Base-by-base conservation (phyloP, 1,284 basidiomycete genomes). In the Jaminaea rosea region DNA sequence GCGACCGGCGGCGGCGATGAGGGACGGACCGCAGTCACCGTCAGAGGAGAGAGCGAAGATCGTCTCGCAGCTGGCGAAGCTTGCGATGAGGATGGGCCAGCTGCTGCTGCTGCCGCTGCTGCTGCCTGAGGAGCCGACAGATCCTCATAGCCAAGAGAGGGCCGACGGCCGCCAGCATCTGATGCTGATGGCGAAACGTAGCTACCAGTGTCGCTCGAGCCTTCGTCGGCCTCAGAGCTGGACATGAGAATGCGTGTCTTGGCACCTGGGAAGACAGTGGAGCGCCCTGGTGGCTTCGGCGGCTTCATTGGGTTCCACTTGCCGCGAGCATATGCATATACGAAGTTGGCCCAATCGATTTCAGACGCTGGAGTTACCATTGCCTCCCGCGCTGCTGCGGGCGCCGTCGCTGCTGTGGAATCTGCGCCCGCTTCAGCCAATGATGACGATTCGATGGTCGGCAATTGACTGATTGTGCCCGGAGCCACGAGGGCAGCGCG, bases 261-360 rank as follows among this genome's bases (percentile, higher is more conserved):
- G 19, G 29, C 27, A n/a, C 44, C 52, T 21, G 47, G 47, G 2
- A 34, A 15, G 24, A 27, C 34, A 32, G 15, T 24, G 28, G 11
- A 9, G 24, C 49, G 4, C 32, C 64, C 60, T 13, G 67, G 67
- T 4, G 67, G 67, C 34, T 67, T 58, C 9, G 67, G 67, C 9
- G 59, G 53, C n/a, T 59, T 49, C 11, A 55, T 50, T 0, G 67
- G 67, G 45, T 69, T 61, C 67, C 67, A 69, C 17, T 59, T 54
- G 7, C 67, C 67, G 23, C 65, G 55, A 10, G 63, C 59, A 26
- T 70, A 70, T 3, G 67, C 67, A 42, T 59, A 66, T 17, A 68
- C 58, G 31, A 70, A 70, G 42, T 66, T 70, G 39, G 67, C 65
- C 67, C 67, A 70, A 49, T 70, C 67, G 44, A 68, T 66, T 28